phyloP scores from a whole-genome alignment of 192 early-diverging fungal species.

The Backusella morwellensis region DNA sequence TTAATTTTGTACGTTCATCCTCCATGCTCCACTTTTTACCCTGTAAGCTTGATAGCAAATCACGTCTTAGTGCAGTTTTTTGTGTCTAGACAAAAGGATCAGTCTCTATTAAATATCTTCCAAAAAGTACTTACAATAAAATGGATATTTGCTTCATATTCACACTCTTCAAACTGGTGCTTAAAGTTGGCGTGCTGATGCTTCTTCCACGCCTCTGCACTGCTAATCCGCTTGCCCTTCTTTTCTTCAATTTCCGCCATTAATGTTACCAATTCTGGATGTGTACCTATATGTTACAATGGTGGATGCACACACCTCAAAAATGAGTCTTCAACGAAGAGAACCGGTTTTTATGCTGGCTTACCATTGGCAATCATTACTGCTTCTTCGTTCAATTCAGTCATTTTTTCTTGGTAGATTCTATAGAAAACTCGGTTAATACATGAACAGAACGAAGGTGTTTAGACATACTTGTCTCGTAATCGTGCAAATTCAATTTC shows the following conservation, averaged over 20 bases:
- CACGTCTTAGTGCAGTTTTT: conserved; percentile 30
- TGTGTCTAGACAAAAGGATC: conserved; percentile 17
- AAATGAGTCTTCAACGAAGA: not conserved
- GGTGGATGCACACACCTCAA: no score
- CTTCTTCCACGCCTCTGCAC: conserved; percentile 44
- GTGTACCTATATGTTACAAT: conserved; percentile 26
- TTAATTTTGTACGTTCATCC: conserved; percentile 29
- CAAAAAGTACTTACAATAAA: conserved; percentile 29
- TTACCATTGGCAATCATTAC: conserved; percentile 50
- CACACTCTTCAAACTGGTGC: conserved; percentile 38
- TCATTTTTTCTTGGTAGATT: conserved; percentile 57
- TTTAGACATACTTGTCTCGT: conserved; percentile 49
- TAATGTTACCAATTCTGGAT: conserved; percentile 47
- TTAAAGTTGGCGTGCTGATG: conserved; percentile 43
- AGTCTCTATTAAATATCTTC: no score
- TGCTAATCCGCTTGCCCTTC: conserved; percentile 38
- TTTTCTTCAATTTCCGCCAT: conserved; percentile 56
- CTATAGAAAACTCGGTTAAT: conserved; percentile 21
- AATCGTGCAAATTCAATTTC: conserved; percentile 56
- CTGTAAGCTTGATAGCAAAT: conserved; percentile 23
- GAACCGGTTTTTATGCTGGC: not conserved
- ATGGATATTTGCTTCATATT: conserved; percentile 48
- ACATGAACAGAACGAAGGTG: not conserved
- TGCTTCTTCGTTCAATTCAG: conserved; percentile 48
- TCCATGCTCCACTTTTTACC: conserved; percentile 30